phyloP scores from a whole-genome alignment of 2,329 filamentous ascomycete genomes.

The Nakataea oryzae region DNA sequence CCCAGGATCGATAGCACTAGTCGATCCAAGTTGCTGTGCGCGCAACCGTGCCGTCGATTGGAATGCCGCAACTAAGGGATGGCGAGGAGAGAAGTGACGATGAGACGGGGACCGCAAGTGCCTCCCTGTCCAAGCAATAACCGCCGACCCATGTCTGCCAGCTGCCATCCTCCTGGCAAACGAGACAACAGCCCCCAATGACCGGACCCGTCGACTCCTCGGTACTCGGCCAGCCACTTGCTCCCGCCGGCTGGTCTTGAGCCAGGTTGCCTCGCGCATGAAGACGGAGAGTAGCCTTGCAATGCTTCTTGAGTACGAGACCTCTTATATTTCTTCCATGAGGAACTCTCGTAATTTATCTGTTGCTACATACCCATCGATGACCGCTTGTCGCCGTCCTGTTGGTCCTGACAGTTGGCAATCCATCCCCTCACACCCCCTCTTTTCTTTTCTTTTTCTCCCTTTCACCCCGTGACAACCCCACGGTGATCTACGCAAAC shows the following conservation, averaged over 20 bases:
- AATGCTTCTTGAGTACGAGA: conserved; percentile 30
- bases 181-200: not conserved
- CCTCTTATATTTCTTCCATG: conserved; percentile 17
- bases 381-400: not conserved
- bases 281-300: conserved; percentile 23
- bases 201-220: conserved; percentile 2
- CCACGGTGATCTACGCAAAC: not conserved
- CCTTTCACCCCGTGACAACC: no score
- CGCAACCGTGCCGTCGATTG: not conserved
- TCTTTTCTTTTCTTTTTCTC: not conserved
- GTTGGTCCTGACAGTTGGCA: not conserved
- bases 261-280: conserved; percentile 17
- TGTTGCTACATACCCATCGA: conserved; percentile 20
- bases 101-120: not conserved
- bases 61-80: not conserved
- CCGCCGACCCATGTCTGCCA: not conserved
- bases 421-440: no score
- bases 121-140: not conserved
- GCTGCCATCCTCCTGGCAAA: no score
- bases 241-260: conserved; percentile 24
- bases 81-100: not conserved
- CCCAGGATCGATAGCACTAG: no score
- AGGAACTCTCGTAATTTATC: conserved; percentile 28
- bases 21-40: not conserved
- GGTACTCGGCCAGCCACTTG: conserved; percentile 19